A percentile compares a stretch with the other conserved stretches of the same genome.
These are phyloP conservation scores for Epichloe festucae DNA, from an alignment of 2,329 filamentous ascomycete species.

Conservation along the genomic window DNA sequence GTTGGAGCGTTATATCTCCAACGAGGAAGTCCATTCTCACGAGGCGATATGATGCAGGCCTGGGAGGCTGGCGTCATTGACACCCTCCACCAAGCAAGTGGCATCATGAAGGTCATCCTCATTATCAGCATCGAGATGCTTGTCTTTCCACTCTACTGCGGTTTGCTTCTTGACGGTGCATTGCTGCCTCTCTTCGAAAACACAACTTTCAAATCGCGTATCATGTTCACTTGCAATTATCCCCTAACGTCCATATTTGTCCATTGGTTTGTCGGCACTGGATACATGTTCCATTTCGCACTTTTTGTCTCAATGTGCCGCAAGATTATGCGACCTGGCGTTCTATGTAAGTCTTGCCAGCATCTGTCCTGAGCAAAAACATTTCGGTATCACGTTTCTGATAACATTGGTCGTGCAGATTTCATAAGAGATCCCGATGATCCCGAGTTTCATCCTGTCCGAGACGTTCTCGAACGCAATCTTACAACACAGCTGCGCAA, in stretches of 20 bases:
- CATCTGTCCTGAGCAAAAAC: background rate
- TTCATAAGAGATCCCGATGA: slow-evolving; percentile 98
- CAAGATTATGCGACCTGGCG: slow-evolving; percentile 90
- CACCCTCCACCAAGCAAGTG: slow-evolving; percentile 79
- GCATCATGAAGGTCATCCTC: slow-evolving; percentile 92
- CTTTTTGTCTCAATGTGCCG: slow-evolving; percentile 98
- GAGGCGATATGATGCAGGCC: slow-evolving; percentile 39
- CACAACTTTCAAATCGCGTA: slow-evolving; percentile 62
- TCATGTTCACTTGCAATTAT: slow-evolving; percentile 64
- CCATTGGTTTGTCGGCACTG: slow-evolving; percentile 97
- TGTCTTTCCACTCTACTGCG: slow-evolving; percentile 90
- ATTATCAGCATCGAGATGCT: slow-evolving; percentile 99
- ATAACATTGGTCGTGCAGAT: slow-evolving; percentile 33
- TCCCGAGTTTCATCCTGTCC: slow-evolving; percentile 93
- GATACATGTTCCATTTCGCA: slow-evolving; percentile 99
- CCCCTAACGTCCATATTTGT: slow-evolving; percentile 89
- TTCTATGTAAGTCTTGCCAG: slow-evolving; percentile 57
- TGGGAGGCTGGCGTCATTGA: slow-evolving; percentile 73
- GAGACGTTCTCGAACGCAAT: slow-evolving; percentile 87
- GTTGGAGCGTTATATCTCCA: slow-evolving; percentile 69
- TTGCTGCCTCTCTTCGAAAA: slow-evolving; percentile 79
- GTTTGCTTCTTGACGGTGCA: slow-evolving; percentile 76
- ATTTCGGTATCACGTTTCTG: background rate
- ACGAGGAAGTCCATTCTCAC: slow-evolving; percentile 55
- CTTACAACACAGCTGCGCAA: slow-evolving; percentile 89